These are phyloP conservation scores for Vaccinium macrocarpon DNA, from an alignment of 148 eudicot genomes.

Conservation along the genomic window DNA sequence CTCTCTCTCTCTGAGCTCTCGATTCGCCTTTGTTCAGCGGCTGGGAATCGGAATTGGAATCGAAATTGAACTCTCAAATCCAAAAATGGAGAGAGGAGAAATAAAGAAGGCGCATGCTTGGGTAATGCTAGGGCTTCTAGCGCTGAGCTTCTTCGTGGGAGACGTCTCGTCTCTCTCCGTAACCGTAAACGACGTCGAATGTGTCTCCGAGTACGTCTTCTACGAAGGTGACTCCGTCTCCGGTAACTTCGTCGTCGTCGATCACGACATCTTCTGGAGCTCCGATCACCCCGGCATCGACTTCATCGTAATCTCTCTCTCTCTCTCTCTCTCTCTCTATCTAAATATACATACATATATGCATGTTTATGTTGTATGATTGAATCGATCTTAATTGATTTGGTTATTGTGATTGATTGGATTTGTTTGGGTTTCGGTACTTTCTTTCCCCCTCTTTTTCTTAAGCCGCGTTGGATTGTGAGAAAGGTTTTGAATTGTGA, in stretches of 20 bases:
- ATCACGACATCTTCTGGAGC: conserved; percentile 92
- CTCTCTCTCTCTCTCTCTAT: not conserved
- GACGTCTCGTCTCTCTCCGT: conserved; percentile 56
- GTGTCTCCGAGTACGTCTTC: conserved; percentile 86
- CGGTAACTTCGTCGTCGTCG: conserved; percentile 92
- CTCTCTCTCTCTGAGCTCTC: not conserved
- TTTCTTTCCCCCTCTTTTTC: not conserved
- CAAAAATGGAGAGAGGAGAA: conserved; percentile 30
- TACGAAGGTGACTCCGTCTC: conserved; percentile 84
- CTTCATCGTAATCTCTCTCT: conserved; percentile 48
- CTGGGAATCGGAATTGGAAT: not conserved
- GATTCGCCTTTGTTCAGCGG: not conserved
- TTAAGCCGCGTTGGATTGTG: not conserved
- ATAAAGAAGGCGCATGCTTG: conserved; percentile 23
- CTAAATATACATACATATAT: not conserved
- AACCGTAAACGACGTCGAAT: conserved; percentile 75
- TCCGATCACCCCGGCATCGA: conserved; percentile 97
- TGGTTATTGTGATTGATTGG: not conserved
- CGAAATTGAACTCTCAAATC: not conserved
- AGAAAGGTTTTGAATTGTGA: too few species aligned
- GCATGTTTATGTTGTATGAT: not conserved
- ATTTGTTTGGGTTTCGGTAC: not conserved
- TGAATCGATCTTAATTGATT: not conserved
- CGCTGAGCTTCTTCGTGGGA: conserved; percentile 34
- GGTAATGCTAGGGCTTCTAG: conserved; percentile 36